phyloP scores from a whole-genome alignment of 1,284 basidiomycete species.

The Xanthoconium separans region DNA sequence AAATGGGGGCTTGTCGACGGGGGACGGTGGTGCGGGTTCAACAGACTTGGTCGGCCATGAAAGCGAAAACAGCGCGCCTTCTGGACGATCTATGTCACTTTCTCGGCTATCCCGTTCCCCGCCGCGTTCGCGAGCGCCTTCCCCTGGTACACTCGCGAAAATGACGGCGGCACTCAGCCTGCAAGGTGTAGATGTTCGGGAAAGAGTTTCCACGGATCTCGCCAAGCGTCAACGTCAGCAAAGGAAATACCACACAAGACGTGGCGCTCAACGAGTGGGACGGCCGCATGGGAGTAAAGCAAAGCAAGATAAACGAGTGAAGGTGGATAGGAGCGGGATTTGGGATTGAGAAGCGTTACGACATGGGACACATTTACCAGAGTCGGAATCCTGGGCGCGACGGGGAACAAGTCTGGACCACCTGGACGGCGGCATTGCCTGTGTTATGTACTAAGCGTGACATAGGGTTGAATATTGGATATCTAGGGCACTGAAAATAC shows the following conservation, averaged over 20 bases:
- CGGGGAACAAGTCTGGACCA: conserved; percentile 6
- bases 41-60: conserved; percentile 9
- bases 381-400: conserved; percentile 6
- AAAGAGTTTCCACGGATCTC: conserved; percentile 65
- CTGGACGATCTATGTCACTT: conserved; percentile 26
- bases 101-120: conserved; percentile 44
- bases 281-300: conserved; percentile 82
- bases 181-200: conserved; percentile 42
- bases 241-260: conserved; percentile 73
- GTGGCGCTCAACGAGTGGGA: conserved; percentile 62
- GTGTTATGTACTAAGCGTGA: conserved; percentile 13
- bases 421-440: background rate
- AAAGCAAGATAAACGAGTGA: conserved; percentile 71
- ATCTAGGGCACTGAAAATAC: conserved; percentile 7
- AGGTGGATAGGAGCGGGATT: conserved; percentile 57
- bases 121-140: conserved; percentile 45
- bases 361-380: conserved; percentile 8
- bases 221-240: conserved; percentile 64
- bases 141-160: conserved; percentile 36
- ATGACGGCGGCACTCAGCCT: conserved; percentile 33
- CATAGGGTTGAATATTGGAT: background rate
- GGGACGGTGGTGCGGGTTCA: conserved; percentile 1
- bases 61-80: conserved; percentile 27
- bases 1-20: conserved; percentile 8
- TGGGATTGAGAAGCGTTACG: conserved; percentile 51